Evolutionary conservation across 2,329 filamentous ascomycete genomes (phyloP), one percentile per base, ranked within the genome.

Genomic region (Fusarium buxicola): DNA sequence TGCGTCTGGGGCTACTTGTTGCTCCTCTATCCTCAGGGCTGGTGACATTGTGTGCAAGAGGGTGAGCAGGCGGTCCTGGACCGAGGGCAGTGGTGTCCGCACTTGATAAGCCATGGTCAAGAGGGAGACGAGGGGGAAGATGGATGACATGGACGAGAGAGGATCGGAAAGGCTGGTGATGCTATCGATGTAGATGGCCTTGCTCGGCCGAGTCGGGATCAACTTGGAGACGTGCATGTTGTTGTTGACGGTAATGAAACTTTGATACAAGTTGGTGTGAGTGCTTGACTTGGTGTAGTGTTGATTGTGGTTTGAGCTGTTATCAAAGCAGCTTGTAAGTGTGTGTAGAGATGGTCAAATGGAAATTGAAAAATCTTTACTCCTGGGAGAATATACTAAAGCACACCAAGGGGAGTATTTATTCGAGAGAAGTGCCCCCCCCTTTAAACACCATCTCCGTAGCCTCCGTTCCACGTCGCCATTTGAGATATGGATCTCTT

Each of bases 71-170:
- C 70, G 74, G 28, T 70, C 65, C 36, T 75, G 69, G 40, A 60
- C 60, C 4, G 55, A 54, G 11, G 65, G 66, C 6, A 59, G 59
- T 8, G 73, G 73, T 27, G 63, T 68, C 28, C 68, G 67, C 49
- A 70, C 65, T 48, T 70, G 68, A 55, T 75, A 76, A 38, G 75
- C 69, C 47, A 77, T 66, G 32, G 73, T 63, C 46, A 77, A 56
- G 52, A 77, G 74, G 21, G 68, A 72, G 61, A 77, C 71, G 41
- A 77, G 74, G 16, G 74, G 66, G 38, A 68, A 66, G 46, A 74
- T 67, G 27, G 71, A 70, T 3, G 69, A 71, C 68, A 74, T 75
- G 55, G 63, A 67, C 5, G 60, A 66, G 41, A 76, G 65, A 44
- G 72, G 67, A 2, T 73, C 71, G 3, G 75, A 77, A 36, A 76